phyloP scores from a whole-genome alignment of 179 eudicot genomes.

The Vitellaria paradoxa region DNA sequence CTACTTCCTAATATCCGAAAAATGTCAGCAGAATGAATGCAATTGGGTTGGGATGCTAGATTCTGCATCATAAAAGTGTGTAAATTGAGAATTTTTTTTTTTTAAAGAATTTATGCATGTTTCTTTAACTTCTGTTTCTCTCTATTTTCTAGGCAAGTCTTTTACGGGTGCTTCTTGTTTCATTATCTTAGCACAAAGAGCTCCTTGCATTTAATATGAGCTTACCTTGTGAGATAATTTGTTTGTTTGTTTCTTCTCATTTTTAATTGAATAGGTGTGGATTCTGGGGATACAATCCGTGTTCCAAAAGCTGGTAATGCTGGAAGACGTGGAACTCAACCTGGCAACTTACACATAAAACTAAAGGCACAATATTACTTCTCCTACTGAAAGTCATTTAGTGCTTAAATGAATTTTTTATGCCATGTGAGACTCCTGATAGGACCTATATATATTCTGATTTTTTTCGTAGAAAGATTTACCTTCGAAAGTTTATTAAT shows the following conservation, averaged over 20 bases:
- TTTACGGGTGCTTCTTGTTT: neutral
- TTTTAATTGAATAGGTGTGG: slow-evolving; percentile 58
- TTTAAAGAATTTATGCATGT: neutral
- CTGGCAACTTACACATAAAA: slow-evolving; percentile 72
- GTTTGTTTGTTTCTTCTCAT: slow-evolving; percentile 9
- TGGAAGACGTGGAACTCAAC: slow-evolving; percentile 60
- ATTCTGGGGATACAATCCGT: slow-evolving; percentile 80
- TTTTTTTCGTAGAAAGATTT: neutral
- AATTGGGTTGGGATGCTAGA: neutral
- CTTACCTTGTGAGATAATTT: slow-evolving; percentile 8
- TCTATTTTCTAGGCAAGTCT: neutral
- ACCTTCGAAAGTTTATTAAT: neutral
- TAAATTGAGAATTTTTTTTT: neutral
- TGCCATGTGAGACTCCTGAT: neutral
- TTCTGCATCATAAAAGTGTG: neutral
- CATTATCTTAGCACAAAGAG: neutral
- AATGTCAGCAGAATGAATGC: neutral
- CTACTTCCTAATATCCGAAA: neutral
- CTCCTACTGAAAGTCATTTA: slow-evolving; percentile 1
- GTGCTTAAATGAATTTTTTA: neutral
- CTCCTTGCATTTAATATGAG: neutral
- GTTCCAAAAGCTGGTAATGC: slow-evolving; percentile 88
- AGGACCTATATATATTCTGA: neutral
- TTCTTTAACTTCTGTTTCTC: neutral
- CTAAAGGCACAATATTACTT: slow-evolving; percentile 47